Evolutionary conservation across 208 protist species (phyloP), one percentile per base, ranked within the genome.

Genomic region (Polymyxa betae): DNA sequence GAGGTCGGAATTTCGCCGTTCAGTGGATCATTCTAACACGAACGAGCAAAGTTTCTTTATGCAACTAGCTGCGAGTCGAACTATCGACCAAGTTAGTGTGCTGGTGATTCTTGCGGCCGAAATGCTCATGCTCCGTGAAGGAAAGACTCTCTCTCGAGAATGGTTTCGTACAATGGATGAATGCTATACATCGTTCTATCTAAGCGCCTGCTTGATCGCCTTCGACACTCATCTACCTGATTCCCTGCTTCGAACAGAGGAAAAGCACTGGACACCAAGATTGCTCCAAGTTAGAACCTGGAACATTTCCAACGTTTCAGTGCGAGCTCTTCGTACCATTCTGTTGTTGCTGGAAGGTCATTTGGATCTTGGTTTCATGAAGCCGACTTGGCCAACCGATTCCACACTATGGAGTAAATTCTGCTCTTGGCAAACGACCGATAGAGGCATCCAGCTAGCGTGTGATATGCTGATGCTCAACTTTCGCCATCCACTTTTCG

Each of bases 161-260:
- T 82, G 72, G 72, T 5, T 82, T 43, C 10, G 10, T 20, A 35
- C 72, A 43, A 40, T 82, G 16, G 35, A 82, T n/a, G 72, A 5
- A 16, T 5, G 16, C 5, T 82, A 38, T n/a, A 82, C 5, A 20
- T 82, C 72, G 72, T 82, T 82, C 72, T 82, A 38, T 20, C n/a
- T 82, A 12, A 45, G 72, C 72, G 72, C 40, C 40, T 82, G 72
- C n/a, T 43, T 82, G 72, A 82, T 82, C 5, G 5, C 40, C 16
- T 82, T 82, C 35, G 72, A 82, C 72, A 43, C 12, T 5, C 10
- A 45, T 35, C 72, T 82, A 40, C 72, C 72, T 43, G 72, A 82
- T n/a, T 5, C 16, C 16, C 5, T 43, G 5, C 35, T 82, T 82
- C 16, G 40, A 43, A n/a, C n/a, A 45, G 40, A 43, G 35, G n/a